These are phyloP conservation scores for Fusarium sp. DNA, from an alignment of 2,329 filamentous ascomycete species.

Conservation along the genomic window DNA sequence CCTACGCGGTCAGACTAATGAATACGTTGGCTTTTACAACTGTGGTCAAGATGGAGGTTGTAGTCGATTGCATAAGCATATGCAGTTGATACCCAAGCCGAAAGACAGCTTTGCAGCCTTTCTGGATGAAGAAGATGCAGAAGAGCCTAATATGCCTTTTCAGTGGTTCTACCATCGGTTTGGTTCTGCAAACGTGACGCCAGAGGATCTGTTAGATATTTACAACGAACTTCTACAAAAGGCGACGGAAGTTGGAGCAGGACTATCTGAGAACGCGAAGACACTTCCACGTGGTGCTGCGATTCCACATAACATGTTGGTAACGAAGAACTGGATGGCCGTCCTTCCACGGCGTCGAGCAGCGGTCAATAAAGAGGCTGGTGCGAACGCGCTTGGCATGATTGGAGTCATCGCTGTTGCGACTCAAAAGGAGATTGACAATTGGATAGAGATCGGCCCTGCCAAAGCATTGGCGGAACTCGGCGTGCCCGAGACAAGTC, in stretches of 20 bases:
- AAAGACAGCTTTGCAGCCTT: not conserved
- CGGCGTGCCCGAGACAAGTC: not conserved
- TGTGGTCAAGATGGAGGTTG: slow-evolving; percentile 7
- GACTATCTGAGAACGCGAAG: not conserved
- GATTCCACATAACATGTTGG: not conserved
- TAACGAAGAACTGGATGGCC: not conserved
- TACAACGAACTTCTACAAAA: not conserved
- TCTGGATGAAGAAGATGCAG: accelerated
- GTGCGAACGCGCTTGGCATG: slow-evolving; percentile 1
- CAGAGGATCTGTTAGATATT: accelerated
- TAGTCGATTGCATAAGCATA: slow-evolving; percentile 5
- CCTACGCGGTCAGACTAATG: not conserved
- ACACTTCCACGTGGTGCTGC: accelerated
- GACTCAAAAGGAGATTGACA: not conserved
- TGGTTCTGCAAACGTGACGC: accelerated
- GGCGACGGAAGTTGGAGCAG: accelerated
- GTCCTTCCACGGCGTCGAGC: not conserved
- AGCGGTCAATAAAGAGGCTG: not conserved
- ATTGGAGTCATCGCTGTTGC: not conserved
- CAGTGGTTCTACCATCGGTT: not conserved
- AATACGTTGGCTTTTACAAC: not conserved
- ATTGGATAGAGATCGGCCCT: not conserved
- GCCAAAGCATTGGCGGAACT: not conserved
- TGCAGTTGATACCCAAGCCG: not conserved
- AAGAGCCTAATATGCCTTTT: not conserved